These are phyloP conservation scores for Bacterosira constricta DNA, from an alignment of 108 stramenopile species.

Conservation along the genomic window DNA sequence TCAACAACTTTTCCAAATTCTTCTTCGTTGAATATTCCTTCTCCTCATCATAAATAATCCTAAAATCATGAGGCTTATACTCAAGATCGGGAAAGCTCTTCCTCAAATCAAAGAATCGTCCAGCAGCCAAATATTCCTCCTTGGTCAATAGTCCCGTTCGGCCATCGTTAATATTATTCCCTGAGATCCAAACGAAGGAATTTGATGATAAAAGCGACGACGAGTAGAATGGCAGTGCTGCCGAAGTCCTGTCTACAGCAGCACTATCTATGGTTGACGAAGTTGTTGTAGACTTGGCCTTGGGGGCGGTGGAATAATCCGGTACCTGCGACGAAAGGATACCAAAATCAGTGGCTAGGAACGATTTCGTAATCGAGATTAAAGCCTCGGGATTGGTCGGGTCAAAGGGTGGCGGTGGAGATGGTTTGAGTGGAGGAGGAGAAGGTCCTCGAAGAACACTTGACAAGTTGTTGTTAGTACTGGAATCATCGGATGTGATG, in stretches of 20 bases:
- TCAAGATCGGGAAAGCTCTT: slow-evolving; percentile 62
- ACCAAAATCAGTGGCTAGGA: slow-evolving; percentile 32
- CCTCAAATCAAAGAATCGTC: slow-evolving; percentile 56
- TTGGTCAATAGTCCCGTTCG: slow-evolving; percentile 40
- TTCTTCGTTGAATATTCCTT: neutral
- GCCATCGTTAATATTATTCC: slow-evolving; percentile 37
- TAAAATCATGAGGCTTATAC: slow-evolving; percentile 63
- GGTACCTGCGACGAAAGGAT: slow-evolving; percentile 9
- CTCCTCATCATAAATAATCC: slow-evolving; percentile 19
- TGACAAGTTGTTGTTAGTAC: too few species aligned
- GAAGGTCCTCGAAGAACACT: too few species aligned
- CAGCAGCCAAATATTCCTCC: slow-evolving; percentile 57
- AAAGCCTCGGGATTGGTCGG: slow-evolving; percentile 21
- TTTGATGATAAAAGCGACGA: slow-evolving; percentile 25
- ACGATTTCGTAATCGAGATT: slow-evolving; percentile 23
- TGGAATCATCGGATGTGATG: too few species aligned
- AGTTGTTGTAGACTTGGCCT: neutral
- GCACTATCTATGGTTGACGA: too few species aligned
- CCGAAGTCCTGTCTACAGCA: too few species aligned
- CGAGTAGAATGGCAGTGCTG: slow-evolving; percentile 3
- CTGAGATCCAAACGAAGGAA: slow-evolving; percentile 50
- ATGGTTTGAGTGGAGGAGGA: neutral
- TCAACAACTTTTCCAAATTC: too few species aligned
- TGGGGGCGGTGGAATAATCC: slow-evolving; percentile 1
- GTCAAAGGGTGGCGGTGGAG: slow-evolving; percentile 14